Percentiles rank a stretch among this genome's conserved stretches.
phyloP scores from a whole-genome alignment of 2,329 filamentous ascomycete species.

The Calonectria fujianensis region DNA sequence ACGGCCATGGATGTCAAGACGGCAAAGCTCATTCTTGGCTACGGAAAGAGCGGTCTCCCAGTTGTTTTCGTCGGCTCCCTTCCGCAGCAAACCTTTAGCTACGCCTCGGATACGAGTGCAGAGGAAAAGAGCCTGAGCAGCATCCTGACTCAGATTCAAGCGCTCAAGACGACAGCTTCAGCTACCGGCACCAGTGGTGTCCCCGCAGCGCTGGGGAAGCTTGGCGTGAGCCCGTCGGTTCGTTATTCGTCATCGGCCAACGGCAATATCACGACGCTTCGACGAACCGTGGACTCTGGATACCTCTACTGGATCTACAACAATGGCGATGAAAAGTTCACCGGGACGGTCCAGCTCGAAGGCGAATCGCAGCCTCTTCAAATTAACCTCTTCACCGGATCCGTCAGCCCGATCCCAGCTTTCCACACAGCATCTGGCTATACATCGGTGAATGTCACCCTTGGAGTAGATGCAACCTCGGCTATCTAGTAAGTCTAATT shows the following conservation, averaged over 20 bases:
- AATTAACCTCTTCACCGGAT: not conserved
- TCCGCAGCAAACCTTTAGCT: conserved; percentile 1
- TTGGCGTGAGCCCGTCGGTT: conserved; percentile 3
- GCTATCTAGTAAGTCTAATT: conserved; percentile 1
- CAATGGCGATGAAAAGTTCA: not conserved
- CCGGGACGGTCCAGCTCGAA: not conserved
- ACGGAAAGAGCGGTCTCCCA: not conserved
- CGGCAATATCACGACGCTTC: not conserved
- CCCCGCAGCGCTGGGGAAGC: not conserved
- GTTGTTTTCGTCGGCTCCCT: not conserved
- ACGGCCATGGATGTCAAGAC: conserved; percentile 9
- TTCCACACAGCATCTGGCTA: not conserved
- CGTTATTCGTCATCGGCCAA: not conserved
- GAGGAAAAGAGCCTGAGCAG: not conserved
- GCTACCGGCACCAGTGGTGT: not conserved
- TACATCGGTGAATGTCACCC: not conserved
- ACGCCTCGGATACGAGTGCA: not conserved
- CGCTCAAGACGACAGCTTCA: not conserved
- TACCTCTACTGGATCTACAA: conserved; percentile 22
- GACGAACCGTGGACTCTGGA: not conserved
- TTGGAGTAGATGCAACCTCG: not conserved
- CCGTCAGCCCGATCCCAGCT: not conserved
- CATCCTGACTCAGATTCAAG: not conserved
- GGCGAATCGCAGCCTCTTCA: not conserved
- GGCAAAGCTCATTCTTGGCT: not conserved